Base-by-base conservation (phyloP, 768 basidiomycete genomes). In the Cubamyces sp. region DNA sequence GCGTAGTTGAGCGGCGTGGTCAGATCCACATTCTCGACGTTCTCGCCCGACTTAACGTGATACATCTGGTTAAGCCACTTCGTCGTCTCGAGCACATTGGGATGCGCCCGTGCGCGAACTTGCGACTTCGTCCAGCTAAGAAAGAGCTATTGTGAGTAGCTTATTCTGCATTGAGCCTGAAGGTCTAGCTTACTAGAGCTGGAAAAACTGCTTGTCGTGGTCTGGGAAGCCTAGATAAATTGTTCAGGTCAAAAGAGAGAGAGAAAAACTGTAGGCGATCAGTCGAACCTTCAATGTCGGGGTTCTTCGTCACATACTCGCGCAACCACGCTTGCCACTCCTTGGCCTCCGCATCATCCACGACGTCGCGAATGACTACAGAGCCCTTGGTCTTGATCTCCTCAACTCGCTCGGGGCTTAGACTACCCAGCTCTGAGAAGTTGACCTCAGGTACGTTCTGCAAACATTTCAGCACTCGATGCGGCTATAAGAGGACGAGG, bases 171-270 rank as follows among this genome's bases (percentile, higher is more conserved):
- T 19, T 12, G 15, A 15, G 14, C 9, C 1, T 23, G 25, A 12
- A 21, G 3, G 12, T 28, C 23, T 16, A 23, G 77, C 83, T 54
- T 66, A 88, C 88, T 90, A 90, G 51, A 91, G 82, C 68, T 85
- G 76, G 74, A 87, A 90, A 74, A 91, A 89, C 66, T 91, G 88
- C 54, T 86, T 88, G 66, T 90, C 74, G n/a, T 79, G 65, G 5
- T 62, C 77, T 0, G 88, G 87, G 34, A 78, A 56, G 18, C 87
- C 86, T 87, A 43, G n/a, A 53, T 51, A 46, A 14, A 46, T 21
- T 5, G 23, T 47, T 28, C 4, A 3, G 14, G 19, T 26, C 12
- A 26, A 50, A 50, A 48, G 26, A 39, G 3, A n/a, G n/a, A 39
- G 3, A n/a, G n/a, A 5, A 28, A 26, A 28, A 16, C 8, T 25